phyloP scores from a whole-genome alignment of 2,329 filamentous ascomycete genomes.

The Cladophialophora yegresii region DNA sequence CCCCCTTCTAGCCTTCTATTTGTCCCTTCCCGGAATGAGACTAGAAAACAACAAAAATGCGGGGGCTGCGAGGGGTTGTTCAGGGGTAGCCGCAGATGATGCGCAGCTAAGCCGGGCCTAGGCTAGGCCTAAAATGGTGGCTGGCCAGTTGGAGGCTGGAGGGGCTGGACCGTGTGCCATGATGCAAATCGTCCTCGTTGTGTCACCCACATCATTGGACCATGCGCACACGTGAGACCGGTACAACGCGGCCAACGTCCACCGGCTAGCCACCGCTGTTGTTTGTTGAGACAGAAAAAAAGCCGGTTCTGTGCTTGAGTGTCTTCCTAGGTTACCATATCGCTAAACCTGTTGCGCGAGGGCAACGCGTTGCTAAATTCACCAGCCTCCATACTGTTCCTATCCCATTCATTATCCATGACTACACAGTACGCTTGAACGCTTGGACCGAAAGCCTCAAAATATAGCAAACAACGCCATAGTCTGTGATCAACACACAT shows the following conservation, averaged over 20 bases:
- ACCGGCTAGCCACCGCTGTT: too few relatives aligned
- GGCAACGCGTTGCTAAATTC: not conserved
- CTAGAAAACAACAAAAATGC: slow-evolving; percentile 17
- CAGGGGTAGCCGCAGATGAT: slow-evolving; percentile 2
- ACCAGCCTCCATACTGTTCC: not conserved
- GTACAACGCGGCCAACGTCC: too few relatives aligned
- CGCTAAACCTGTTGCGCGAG: not conserved
- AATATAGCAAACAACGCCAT: slow-evolving; percentile 6
- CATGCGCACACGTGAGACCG: not conserved
- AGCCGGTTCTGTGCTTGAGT: not conserved
- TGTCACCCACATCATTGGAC: not conserved
- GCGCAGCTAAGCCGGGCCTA: slow-evolving; percentile 3
- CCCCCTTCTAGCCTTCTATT: slow-evolving; percentile 9
- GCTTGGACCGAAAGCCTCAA: slow-evolving; percentile 18
- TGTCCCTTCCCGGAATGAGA: slow-evolving; percentile 27
- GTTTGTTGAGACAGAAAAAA: too few relatives aligned
- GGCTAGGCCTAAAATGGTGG: not conserved
- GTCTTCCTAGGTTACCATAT: not conserved
- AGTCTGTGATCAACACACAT: not conserved
- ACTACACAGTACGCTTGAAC: slow-evolving; percentile 21
- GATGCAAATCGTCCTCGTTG: not conserved
- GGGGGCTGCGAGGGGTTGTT: slow-evolving; percentile 9
- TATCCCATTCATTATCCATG: not conserved
- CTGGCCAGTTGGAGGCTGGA: slow-evolving; percentile 14
- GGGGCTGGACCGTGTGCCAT: not conserved